phyloP scores from a whole-genome alignment of 1,139 yeast genomes.

The Hansenula lynferdii region DNA sequence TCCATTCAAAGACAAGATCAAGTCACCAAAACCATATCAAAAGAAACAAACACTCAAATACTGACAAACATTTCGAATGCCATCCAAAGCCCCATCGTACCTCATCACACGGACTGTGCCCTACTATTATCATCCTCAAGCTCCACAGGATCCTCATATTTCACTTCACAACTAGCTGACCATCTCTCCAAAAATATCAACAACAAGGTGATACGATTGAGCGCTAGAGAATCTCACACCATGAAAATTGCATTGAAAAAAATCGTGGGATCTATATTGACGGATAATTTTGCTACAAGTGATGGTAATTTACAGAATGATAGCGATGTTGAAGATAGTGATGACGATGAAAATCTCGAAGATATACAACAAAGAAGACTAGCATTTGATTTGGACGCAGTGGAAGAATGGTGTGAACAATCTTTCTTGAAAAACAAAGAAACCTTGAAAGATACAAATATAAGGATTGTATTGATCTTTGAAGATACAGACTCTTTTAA shows the following conservation, averaged over 20 bases:
- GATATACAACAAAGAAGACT: slow-evolving; percentile 13
- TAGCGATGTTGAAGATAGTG: slow-evolving; percentile 6
- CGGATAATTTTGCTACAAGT: slow-evolving; percentile 5
- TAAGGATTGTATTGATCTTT: slow-evolving; percentile 19
- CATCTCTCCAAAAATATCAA: slow-evolving; percentile 19
- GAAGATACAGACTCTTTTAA: slow-evolving; percentile 25
- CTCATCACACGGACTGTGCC: slow-evolving; percentile 27
- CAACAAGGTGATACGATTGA: slow-evolving; percentile 28
- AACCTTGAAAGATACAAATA: slow-evolving; percentile 7
- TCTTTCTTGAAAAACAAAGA: slow-evolving; percentile 3
- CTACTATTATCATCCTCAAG: slow-evolving; percentile 50
- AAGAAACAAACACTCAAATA: slow-evolving; percentile 11
- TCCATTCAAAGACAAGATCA: slow-evolving; percentile 21
- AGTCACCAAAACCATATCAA: slow-evolving; percentile 13
- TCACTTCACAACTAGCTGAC: slow-evolving; percentile 37
- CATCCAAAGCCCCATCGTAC: slow-evolving; percentile 5
- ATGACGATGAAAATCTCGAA: slow-evolving; percentile 4
- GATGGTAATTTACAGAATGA: slow-evolving; percentile 1
- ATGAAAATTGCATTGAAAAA: slow-evolving; percentile 25
- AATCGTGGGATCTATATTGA: slow-evolving; percentile 24
- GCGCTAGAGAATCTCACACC: slow-evolving; percentile 35
- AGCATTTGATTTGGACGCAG: slow-evolving; percentile 23
- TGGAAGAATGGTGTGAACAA: slow-evolving; percentile 20
- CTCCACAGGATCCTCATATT: slow-evolving; percentile 48
- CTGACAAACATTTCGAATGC: slow-evolving; percentile 9